Evolutionary conservation across 2,329 filamentous ascomycete species (phyloP), one percentile per base, ranked within the genome.

Genomic region (Pyricularia sp.): DNA sequence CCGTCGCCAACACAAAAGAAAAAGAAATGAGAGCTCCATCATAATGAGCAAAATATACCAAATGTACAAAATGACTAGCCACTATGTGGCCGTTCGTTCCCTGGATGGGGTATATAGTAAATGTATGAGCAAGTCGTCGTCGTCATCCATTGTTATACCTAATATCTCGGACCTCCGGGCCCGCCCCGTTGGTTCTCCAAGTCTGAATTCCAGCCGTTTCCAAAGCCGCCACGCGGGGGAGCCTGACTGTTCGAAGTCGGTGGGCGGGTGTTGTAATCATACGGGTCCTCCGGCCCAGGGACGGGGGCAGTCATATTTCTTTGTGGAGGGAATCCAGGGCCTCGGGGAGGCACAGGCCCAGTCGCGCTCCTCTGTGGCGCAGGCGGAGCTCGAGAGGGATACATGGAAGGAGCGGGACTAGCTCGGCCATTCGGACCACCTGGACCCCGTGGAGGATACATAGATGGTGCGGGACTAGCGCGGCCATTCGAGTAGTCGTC

Each of bases 271-370:
- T 71, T 65, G 5, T 70, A 72, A 1, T 68, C 42, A 10, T 65
- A 71, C 50, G 72, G 72, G 64, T 75, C 74, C 65, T 69, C 71
- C 28, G 17, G 33, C 20, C 64, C 69, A 26, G 71, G 72, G 30
- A 74, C 69, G 0, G 78, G 78, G 1, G 76, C 76, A 11, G 77
- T 79, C 77, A 78, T 78, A 70, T 76, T 76, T 28, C 77, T 73
- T 69, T 76, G 74, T 0, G 76, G 78, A 31, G 72, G 69, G 50
- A 73, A 74, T 30, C 72, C 74, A 12, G 70, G 70, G 3, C 70
- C 73, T 6, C 73, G 71, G 1, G 72, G 71, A 31, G 73, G 73
- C 67, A 77, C 61, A 0, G 76, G 75, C 50, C 72, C 73, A 0
- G 78, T 78, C 17, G 74, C 74, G 65, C 75, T 77, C n/a, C 75